These are phyloP conservation scores for Mycosphaerelloides madeirae DNA, from an alignment of 2,329 filamentous ascomycete genomes.

Conservation along the genomic window DNA sequence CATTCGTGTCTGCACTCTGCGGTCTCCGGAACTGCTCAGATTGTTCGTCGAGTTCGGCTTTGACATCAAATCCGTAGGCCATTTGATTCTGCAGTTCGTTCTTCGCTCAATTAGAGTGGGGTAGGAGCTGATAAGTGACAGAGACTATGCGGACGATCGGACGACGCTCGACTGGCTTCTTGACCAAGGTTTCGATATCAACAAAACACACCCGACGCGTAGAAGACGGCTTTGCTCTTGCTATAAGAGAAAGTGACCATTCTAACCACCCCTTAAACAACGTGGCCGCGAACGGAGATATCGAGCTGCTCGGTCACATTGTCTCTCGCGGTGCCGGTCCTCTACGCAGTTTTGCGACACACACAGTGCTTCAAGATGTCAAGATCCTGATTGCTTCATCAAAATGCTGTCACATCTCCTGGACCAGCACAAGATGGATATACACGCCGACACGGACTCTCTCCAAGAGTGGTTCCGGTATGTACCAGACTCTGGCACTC, in stretches of 20 bases:
- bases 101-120: background rate
- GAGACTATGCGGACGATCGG: constrained; percentile 8
- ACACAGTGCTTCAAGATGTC: constrained; percentile 8
- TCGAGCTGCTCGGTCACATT: constrained; percentile 14
- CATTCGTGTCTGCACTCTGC: background rate
- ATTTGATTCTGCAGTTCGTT: constrained; percentile 7
- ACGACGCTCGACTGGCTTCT: constrained; percentile 13
- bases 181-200: constrained; percentile 15
- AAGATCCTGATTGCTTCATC: constrained; percentile 3
- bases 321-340: constrained; percentile 11
- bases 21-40: background rate
- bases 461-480: constrained; percentile 6
- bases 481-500: constrained; percentile 7
- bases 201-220: constrained; percentile 5
- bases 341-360: constrained; percentile 5
- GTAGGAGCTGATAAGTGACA: background rate
- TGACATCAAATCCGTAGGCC: constrained; percentile 6
- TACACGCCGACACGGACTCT: constrained; percentile 9
- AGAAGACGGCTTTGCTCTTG: constrained; percentile 4
- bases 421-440: constrained; percentile 12
- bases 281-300: constrained; percentile 11
- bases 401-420: constrained; percentile 12
- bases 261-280: constrained; percentile 12
- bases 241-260: constrained; percentile 2
- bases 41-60: constrained; percentile 5